Percentiles rank a stretch among this genome's conserved stretches.
phyloP scores from a whole-genome alignment of 2,329 filamentous ascomycete genomes.

The Emericellopsis atlantica region DNA sequence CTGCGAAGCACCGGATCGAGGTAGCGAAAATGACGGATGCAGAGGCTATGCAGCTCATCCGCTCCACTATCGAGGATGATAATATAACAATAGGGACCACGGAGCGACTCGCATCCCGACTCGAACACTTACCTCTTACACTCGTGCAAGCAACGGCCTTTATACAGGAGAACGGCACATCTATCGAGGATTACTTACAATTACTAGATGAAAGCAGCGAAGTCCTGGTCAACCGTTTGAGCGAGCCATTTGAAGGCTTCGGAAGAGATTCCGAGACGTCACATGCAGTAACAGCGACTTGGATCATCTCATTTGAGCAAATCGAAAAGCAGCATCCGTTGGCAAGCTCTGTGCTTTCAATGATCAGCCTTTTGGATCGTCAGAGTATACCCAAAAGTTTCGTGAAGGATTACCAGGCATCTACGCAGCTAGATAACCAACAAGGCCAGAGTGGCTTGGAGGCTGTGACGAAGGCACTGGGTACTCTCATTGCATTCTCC shows the following conservation, averaged over 20 bases:
- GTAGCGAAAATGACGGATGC: slow-evolving; percentile 13
- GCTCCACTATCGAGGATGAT: slow-evolving; percentile 4
- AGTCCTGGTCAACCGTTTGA: slow-evolving; percentile 4
- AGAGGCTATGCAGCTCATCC: slow-evolving; percentile 13
- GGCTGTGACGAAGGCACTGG: slow-evolving; percentile 7
- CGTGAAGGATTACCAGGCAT: too few relatives aligned
- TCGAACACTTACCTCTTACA: slow-evolving; percentile 19
- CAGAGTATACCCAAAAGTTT: slow-evolving; percentile 9
- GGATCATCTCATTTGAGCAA: slow-evolving; percentile 2
- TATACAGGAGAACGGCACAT: slow-evolving; percentile 15
- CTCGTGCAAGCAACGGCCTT: slow-evolving; percentile 20
- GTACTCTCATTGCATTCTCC: slow-evolving; percentile 16
- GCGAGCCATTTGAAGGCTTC: not conserved
- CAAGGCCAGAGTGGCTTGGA: too few relatives aligned
- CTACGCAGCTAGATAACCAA: too few relatives aligned
- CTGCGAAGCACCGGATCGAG: slow-evolving; percentile 10
- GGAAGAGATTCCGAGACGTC: not conserved
- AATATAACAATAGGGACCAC: not conserved
- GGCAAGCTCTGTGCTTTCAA: slow-evolving; percentile 15
- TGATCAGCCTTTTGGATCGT: slow-evolving; percentile 17
- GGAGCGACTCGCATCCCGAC: slow-evolving; percentile 8
- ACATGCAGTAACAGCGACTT: not conserved
- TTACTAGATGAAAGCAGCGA: slow-evolving; percentile 9
- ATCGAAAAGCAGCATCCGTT: slow-evolving; percentile 6
- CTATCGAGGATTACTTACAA: slow-evolving; percentile 11